These are phyloP conservation scores for Globisporangium viniferum DNA, from an alignment of 352 stramenopile genomes.

Conservation along the genomic window DNA sequence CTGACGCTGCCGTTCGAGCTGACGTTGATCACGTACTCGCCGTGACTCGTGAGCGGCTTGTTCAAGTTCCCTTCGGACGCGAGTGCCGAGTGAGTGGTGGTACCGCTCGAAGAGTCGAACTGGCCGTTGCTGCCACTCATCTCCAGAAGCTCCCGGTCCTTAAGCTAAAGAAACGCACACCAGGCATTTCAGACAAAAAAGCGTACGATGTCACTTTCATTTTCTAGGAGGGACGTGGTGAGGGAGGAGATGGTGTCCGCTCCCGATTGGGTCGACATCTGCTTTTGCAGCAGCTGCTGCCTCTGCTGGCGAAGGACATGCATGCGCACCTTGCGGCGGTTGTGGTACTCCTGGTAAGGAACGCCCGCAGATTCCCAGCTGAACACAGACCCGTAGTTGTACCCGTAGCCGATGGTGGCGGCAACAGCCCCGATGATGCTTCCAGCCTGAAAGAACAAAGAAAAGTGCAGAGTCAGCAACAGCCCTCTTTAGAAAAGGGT, in stretches of 20 bases:
- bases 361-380: constrained; percentile 30
- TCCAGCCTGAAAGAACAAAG: constrained; percentile 25
- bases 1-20: constrained; percentile 18
- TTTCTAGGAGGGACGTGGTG: constrained; percentile 16
- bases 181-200: constrained; percentile 20
- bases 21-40: constrained; percentile 26
- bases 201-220: constrained; percentile 21
- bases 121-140: constrained; percentile 10
- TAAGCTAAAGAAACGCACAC: constrained; percentile 18
- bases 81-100: constrained; percentile 1
- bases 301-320: constrained; percentile 20
- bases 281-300: constrained; percentile 16
- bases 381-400: constrained; percentile 72
- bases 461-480: neutral
- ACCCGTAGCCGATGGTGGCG: constrained; percentile 51
- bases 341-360: constrained; percentile 29
- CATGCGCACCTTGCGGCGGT: constrained; percentile 25
- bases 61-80: constrained; percentile 12
- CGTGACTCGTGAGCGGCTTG: constrained; percentile 13
- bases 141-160: constrained; percentile 23
- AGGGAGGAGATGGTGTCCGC: constrained; percentile 14
- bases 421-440: constrained; percentile 63
- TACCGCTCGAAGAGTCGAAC: neutral
- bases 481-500: neutral
- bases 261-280: constrained; percentile 14